A percentile compares a stretch with the other conserved stretches of the same genome.
Evolutionary conservation across 768 basidiomycete species (phyloP).

Genomic region (Lactifluus echinatus): DNA sequence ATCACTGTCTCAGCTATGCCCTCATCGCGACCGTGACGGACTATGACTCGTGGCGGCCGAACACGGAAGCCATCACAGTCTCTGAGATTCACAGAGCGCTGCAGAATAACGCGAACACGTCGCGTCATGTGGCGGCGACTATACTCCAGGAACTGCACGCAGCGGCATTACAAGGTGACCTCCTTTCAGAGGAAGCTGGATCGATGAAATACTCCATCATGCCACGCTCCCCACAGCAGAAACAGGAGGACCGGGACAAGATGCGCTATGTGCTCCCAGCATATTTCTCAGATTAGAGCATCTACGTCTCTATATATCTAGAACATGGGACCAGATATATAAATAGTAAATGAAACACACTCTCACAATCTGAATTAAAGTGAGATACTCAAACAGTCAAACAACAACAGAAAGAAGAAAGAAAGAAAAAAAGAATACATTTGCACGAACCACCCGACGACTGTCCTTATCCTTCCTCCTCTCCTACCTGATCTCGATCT

Average conservation of each 20-base stretch:
- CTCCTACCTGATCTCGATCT: conserved; percentile 19
- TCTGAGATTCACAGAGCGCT: conserved; percentile 89
- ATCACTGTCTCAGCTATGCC: conserved; percentile 56
- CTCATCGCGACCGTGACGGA: conserved; percentile 88
- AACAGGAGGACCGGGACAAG: conserved; percentile 54
- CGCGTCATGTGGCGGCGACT: conserved; percentile 62
- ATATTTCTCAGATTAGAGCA: conserved; percentile 42
- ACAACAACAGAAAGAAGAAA: background rate
- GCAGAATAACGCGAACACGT: conserved; percentile 76
- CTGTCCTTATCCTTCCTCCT: conserved; percentile 12
- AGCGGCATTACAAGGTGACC: conserved; percentile 42
- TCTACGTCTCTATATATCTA: background rate
- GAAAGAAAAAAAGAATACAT: background rate
- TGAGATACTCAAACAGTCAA: background rate
- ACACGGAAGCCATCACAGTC: conserved; percentile 76
- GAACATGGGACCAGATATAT: background rate
- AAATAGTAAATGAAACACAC: background rate
- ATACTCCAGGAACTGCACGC: conserved; percentile 64
- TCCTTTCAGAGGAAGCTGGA: conserved; percentile 65
- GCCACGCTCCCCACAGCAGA: conserved; percentile 50
- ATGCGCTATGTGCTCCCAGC: conserved; percentile 69
- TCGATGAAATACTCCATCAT: conserved; percentile 84
- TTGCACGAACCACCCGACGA: background rate
- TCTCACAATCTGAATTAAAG: background rate
- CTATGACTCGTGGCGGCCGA: conserved; percentile 90